These are phyloP conservation scores for Saccharomycopsis hybrid DNA, from an alignment of 1,139 yeast species.

Conservation along the genomic window DNA sequence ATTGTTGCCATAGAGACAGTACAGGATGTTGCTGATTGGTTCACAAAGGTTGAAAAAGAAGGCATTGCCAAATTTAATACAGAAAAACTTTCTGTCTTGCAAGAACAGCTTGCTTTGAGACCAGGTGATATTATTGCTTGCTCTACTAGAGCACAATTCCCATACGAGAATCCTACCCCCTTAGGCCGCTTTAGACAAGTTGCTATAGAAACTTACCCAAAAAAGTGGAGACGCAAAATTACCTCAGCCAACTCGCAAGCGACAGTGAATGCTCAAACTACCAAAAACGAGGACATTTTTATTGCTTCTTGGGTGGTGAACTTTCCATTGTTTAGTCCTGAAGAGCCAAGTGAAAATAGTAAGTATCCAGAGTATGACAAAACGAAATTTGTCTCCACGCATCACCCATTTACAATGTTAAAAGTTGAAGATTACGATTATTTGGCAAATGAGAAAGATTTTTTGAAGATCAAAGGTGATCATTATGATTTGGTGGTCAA, in stretches of 20 bases:
- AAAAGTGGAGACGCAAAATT: conserved; percentile 42
- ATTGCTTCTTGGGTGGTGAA: conserved; percentile 84
- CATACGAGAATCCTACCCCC: conserved; percentile 95
- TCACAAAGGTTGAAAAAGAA: conserved; percentile 29
- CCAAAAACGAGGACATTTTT: conserved; percentile 29
- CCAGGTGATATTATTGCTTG: conserved; percentile 75
- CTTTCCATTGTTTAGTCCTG: conserved; percentile 89
- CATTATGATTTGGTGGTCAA: conserved; percentile 92
- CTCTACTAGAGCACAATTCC: conserved; percentile 54
- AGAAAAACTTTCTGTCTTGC: conserved; percentile 30
- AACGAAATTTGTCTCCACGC: conserved; percentile 58
- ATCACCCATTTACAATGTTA: conserved; percentile 97
- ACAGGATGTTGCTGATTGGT: conserved; percentile 40
- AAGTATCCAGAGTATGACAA: conserved; percentile 59
- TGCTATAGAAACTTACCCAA: conserved; percentile 50
- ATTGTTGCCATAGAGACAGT: conserved; percentile 42
- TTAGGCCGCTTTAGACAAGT: conserved; percentile 79
- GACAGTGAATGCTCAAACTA: not conserved
- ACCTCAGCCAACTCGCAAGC: conserved; percentile 9
- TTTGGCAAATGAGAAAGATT: conserved; percentile 38
- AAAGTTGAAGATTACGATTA: conserved; percentile 57
- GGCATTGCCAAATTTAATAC: conserved; percentile 29
- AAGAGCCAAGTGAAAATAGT: conserved; percentile 26
- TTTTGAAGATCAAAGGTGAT: conserved; percentile 74
- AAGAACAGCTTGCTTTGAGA: conserved; percentile 35